Base-by-base conservation (phyloP, 2,329 filamentous ascomycete genomes). In the Elsinoe arachidis region DNA sequence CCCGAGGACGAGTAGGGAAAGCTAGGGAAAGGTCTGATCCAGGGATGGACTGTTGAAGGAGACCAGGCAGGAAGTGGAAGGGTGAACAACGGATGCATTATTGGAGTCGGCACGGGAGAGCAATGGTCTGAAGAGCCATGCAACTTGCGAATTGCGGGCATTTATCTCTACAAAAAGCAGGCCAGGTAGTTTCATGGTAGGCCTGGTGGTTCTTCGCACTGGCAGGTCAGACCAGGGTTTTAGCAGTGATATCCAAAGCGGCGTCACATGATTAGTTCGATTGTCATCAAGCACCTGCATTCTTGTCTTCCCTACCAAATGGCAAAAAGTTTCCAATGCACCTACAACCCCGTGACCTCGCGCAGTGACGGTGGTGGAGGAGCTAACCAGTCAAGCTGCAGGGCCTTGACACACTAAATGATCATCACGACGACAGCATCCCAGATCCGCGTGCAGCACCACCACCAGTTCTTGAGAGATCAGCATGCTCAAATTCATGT, bases 401-500 rank as follows among this genome's bases (percentile, higher is more conserved):
- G 26, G 46, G 14, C 10, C 9, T 53, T 37, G 49, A 53, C 49
- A 53, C 11, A 38, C 19, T 9, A 53, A 34, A 5, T 37, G 34
- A 35, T 53, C 49, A 53, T 53, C 49, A 53, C 38, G 49, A 38
- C 49, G 49, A 26, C 33, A 53, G 49, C 34, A 39, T 12, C 7
- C 38, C 15, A 53, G 49, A 51, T 51, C 14, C 15, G 26, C 46
- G 14, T 12, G 44, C 14, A 34, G 11, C n/a, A 30, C 21, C 44
- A 26, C 15, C 44, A 15, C 14, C 26, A 23, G n/a, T 26, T 26
- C 21, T 15, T 7, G 10, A 14, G 12, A 34, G 46, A 51, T 51
- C 46, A 51, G 19, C 15, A 51, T 35, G 23, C 7, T 17, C 15
- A 14, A 14, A 17, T 23, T 33, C 43, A 47, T 23, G 43, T 46